Percentiles rank a stretch among this genome's conserved stretches.
These are phyloP conservation scores for Aethionema arabicum DNA, from an alignment of 345 rosid species.

Conservation along the genomic window DNA sequence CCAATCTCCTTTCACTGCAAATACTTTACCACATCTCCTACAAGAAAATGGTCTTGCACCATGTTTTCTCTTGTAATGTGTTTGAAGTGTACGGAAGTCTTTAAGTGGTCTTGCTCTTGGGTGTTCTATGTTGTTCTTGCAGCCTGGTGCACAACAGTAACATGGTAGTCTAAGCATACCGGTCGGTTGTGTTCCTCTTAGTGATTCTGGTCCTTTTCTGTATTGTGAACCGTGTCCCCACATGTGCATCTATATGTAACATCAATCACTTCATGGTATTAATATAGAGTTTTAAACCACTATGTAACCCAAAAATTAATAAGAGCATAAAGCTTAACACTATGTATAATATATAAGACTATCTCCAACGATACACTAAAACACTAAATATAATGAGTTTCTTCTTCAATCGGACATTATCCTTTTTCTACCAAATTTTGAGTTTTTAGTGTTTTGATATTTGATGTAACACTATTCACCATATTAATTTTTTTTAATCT, in stretches of 20 bases:
- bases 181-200: constrained; percentile 92
- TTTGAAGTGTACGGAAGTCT: constrained; percentile 97
- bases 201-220: constrained; percentile 91
- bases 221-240: constrained; percentile 99
- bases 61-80: constrained; percentile 95
- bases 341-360: no score
- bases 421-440: no score
- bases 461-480: no score
- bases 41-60: constrained; percentile 94
- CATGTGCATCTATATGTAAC: constrained; percentile 82
- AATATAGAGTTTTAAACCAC: neutral
- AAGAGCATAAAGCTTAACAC: neutral
- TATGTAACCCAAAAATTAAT: no score
- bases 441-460: no score
- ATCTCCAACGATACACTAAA: no score
- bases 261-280: constrained; percentile 2
- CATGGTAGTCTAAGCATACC: constrained; percentile 94
- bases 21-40: constrained; percentile 87
- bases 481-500: no score
- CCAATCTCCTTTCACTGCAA: constrained; percentile 98
- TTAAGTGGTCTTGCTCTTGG: constrained; percentile 87
- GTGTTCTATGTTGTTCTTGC: constrained; percentile 93
- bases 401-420: no score
- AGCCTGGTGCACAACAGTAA: constrained; percentile 93
- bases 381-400: no score